These are phyloP conservation scores for Lepidium sativum DNA, from an alignment of 345 rosid genomes.

Conservation along the genomic window DNA sequence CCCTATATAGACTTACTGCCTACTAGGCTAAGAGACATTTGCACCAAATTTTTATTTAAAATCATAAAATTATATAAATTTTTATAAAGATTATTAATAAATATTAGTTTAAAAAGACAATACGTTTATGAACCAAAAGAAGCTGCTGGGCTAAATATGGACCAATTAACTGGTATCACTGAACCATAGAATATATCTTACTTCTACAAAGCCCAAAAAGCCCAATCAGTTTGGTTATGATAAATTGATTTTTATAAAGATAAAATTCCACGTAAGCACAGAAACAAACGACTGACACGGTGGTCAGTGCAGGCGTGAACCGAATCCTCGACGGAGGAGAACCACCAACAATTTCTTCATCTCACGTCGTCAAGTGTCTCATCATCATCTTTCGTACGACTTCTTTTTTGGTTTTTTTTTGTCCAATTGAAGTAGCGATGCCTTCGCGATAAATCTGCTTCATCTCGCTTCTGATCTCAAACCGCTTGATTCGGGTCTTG, in stretches of 20 bases:
- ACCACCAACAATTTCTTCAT: slow-evolving; percentile 19
- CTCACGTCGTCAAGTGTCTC: slow-evolving; percentile 13
- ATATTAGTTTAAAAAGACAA: too few species aligned
- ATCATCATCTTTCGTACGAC: slow-evolving; percentile 17
- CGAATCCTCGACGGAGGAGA: slow-evolving; percentile 27
- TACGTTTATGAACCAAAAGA: too few species aligned
- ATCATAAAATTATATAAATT: too few species aligned
- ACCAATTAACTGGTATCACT: background rate
- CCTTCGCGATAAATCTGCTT: slow-evolving; percentile 10
- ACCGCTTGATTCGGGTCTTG: slow-evolving; percentile 5
- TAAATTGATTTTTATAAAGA: background rate
- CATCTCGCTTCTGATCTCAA: background rate
- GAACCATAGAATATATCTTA: background rate
- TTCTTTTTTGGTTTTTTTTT: background rate
- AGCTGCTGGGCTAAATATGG: background rate
- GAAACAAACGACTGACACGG: slow-evolving; percentile 36
- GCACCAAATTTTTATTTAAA: too few species aligned
- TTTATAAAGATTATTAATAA: too few species aligned
- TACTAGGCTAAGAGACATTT: too few species aligned
- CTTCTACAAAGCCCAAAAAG: background rate
- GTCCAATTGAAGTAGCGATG: background rate
- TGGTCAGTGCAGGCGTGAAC: slow-evolving; percentile 32
- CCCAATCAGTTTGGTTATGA: slow-evolving; percentile 6
- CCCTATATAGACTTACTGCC: too few species aligned
- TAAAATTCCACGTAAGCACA: slow-evolving; percentile 33